These are phyloP conservation scores for Mucor indicus DNA, from an alignment of 371 early-diverging fungal genomes.

Conservation along the genomic window DNA sequence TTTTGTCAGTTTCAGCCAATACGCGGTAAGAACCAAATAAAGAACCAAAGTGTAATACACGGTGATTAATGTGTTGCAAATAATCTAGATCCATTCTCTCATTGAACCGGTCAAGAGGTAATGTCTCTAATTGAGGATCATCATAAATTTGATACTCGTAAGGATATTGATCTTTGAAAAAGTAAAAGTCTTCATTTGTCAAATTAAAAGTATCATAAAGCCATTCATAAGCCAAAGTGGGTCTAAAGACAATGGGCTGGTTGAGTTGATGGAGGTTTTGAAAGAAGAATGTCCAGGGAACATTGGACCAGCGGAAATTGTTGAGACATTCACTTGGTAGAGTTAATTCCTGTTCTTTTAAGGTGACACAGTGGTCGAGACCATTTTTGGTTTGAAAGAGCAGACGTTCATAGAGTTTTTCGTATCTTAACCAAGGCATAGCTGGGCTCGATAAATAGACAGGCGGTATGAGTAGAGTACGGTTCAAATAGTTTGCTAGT, in stretches of 20 bases:
- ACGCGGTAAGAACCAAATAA: conserved; percentile 56
- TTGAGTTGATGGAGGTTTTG: conserved; percentile 25
- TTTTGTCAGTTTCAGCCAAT: conserved; percentile 40
- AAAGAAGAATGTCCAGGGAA: conserved; percentile 61
- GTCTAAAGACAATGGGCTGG: conserved; percentile 31
- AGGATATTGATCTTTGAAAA: conserved; percentile 47
- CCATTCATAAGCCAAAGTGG: conserved; percentile 44
- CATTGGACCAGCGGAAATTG: conserved; percentile 51
- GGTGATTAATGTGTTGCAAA: conserved; percentile 37
- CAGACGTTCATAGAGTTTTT: conserved; percentile 53
- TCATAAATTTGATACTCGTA: conserved; percentile 55
- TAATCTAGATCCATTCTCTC: conserved; percentile 38
- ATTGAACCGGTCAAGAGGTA: conserved; percentile 42
- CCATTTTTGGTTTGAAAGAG: conserved; percentile 59
- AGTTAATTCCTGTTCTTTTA: conserved; percentile 32
- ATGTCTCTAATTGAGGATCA: conserved; percentile 32
- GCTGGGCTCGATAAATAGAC: conserved; percentile 57
- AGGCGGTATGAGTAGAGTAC: conserved; percentile 59
- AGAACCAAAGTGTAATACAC: conserved; percentile 54
- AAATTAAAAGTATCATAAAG: too few relatives aligned
- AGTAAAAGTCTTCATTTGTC: conserved; percentile 45
- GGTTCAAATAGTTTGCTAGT: conserved; percentile 52
- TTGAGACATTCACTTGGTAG: conserved; percentile 59
- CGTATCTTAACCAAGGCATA: conserved; percentile 53
- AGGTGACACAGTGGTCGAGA: conserved; percentile 43